Conservation (phyloP, 1,284 basidiomycete species). For the Ceratobasidium theobromae region DNA sequence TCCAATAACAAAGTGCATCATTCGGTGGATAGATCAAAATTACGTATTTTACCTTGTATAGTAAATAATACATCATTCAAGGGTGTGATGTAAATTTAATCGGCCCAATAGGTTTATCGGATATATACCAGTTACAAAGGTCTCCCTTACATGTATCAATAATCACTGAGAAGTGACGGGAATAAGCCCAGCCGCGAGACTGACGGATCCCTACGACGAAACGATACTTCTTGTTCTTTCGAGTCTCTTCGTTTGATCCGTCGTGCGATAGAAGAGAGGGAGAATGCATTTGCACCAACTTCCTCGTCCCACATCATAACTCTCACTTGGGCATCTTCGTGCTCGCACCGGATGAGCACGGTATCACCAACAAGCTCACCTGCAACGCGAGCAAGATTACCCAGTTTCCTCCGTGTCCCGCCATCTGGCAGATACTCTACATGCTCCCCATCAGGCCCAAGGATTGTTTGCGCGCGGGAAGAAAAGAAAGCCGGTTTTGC, state of each 20-base stretch:
- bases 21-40: too few species aligned
- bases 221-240: conserved; percentile 5
- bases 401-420: conserved; percentile 8
- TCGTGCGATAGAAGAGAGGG: not conserved
- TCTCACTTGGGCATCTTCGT: conserved; percentile 23
- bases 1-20: too few species aligned
- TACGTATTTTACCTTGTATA: too few species aligned
- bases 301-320: conserved; percentile 31
- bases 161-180: conserved; percentile 10
- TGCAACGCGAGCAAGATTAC: conserved; percentile 15
- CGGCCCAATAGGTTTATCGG: too few species aligned
- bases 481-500: conserved; percentile 19
- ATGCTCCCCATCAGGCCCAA: conserved; percentile 17
- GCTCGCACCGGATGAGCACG: conserved; percentile 12
- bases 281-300: not conserved
- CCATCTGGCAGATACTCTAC: conserved; percentile 26
- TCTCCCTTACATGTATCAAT: not conserved
- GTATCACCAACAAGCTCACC: conserved; percentile 27
- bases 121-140: too few species aligned
- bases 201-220: conserved; percentile 16
- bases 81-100: too few species aligned
- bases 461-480: conserved; percentile 3
- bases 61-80: too few species aligned
- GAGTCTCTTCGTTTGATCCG: not conserved
- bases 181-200: conserved; percentile 2